A percentile compares a stretch with the other conserved stretches of the same genome.
These are phyloP conservation scores for Pontederia paniculata DNA, from an alignment of 176 grass and related monocot species.

Conservation along the genomic window DNA sequence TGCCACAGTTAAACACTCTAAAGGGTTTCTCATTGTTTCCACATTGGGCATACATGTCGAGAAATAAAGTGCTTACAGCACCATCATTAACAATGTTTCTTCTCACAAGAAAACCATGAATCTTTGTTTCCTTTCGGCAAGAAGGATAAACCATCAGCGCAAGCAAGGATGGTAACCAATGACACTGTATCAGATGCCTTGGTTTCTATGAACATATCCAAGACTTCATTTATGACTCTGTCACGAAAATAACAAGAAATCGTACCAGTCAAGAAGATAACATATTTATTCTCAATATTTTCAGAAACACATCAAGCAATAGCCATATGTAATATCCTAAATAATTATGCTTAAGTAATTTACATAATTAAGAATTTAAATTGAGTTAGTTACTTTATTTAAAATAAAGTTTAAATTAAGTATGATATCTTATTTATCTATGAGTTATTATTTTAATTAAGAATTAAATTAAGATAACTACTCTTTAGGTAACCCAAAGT, in stretches of 20 bases:
- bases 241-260: conserved; percentile 42
- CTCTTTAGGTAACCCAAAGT: no score
- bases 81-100: conserved; percentile 34
- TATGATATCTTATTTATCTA: no score
- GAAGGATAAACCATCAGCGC: conserved; percentile 43
- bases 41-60: conserved; percentile 81
- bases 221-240: conserved; percentile 40
- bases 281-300: conserved; percentile 46
- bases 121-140: conserved; percentile 68
- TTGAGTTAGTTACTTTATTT: no score
- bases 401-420: no score
- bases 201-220: conserved; percentile 54
- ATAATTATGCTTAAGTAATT: no score
- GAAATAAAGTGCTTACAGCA: conserved; percentile 40
- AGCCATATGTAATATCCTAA: no score
- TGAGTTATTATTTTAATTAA: no score
- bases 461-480: no score
- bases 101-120: conserved; percentile 74
- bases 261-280: conserved; percentile 84
- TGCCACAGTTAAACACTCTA: conserved; percentile 28
- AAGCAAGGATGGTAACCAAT: conserved; percentile 46
- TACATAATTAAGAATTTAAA: no score
- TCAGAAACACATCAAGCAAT: conserved; percentile 39
- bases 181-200: conserved; percentile 45
- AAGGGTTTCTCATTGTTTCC: conserved; percentile 40